Base-by-base conservation (phyloP, 768 basidiomycete genomes). In the Tylopilus rubrobrunneus region DNA sequence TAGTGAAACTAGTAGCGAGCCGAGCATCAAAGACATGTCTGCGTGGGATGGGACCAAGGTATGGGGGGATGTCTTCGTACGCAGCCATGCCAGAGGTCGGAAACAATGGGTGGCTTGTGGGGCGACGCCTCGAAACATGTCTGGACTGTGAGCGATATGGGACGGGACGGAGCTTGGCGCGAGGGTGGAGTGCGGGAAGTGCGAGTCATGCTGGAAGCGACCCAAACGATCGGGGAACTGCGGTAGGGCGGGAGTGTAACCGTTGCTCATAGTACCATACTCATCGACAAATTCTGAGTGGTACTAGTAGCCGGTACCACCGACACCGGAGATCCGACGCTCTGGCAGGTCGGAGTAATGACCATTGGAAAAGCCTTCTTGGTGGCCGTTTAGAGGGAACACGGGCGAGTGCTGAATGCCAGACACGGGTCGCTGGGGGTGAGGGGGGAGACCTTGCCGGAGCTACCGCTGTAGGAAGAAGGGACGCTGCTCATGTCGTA, bases 401-500 rank as follows among this genome's bases (percentile, higher is more conserved):
- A 68, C 74, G 15, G 79, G 72, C 6, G 79, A 68, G 56, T 79
- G 80, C 60, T 83, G 84, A 8, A 89, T 73, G 46, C 75, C 75
- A 53, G 74, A 71, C 56, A 83, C 79, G 41, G 73, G 67, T 89
- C 87, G 61, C 70, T 84, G 33, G 87, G 86, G 12, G 86, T 86
- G 42, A 88, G 74, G 0, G 89, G 86, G 19, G 89, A 89, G 47
- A 84, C 85, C 69, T 88, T 89, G 57, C 86, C 87, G 54, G 82
- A 84, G 73, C 76, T 78, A 41, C 67, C 59, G 12, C 66, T 70
- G 71, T 84, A 82, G 15, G 83, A 85, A 4, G 84, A 84, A 23
- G 83, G 74, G 21, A 85, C 72, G 57, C 79, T 80, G 67, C 74
- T 73, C 67, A 85, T 78, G 66, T 86, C 85, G 70, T 86, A 89